Conservation (phyloP, 768 basidiomycete genomes). For the Steccherinum ochraceum region DNA sequence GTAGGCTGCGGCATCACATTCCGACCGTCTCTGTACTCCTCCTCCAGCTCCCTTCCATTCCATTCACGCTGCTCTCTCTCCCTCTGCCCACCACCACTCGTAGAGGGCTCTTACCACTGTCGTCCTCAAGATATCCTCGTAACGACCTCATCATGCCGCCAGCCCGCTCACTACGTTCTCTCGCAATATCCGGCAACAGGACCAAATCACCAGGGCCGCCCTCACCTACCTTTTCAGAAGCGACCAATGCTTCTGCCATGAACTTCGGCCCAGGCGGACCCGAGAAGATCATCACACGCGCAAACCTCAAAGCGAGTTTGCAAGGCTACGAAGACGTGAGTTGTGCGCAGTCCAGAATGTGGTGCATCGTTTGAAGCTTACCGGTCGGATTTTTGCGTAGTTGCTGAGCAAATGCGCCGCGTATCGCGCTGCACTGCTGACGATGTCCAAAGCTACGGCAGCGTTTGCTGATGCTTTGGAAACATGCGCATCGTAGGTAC, state of each 20-base stretch:
- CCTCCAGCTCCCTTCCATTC: neutral
- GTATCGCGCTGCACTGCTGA: constrained; percentile 76
- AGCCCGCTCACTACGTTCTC: constrained; percentile 50
- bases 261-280: constrained; percentile 72
- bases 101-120: neutral
- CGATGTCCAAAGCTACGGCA: constrained; percentile 79
- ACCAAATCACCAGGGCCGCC: constrained; percentile 54
- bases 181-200: constrained; percentile 43
- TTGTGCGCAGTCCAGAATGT: constrained; percentile 12
- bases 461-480: constrained; percentile 84
- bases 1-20: neutral
- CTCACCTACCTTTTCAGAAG: constrained; percentile 80
- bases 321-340: constrained; percentile 79
- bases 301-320: constrained; percentile 69
- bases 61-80: too few species aligned
- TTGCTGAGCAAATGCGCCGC: constrained; percentile 68
- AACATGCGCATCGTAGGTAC: constrained; percentile 68
- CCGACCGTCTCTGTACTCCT: neutral
- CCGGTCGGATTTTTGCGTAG: constrained; percentile 42
- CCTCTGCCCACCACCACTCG: neutral
- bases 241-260: constrained; percentile 72
- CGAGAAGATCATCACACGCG: constrained; percentile 75
- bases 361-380: neutral
- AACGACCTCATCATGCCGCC: constrained; percentile 34
- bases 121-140: neutral